Conservation (phyloP, 164 flowering plant genomes). For the Nelumbo lutea region DNA sequence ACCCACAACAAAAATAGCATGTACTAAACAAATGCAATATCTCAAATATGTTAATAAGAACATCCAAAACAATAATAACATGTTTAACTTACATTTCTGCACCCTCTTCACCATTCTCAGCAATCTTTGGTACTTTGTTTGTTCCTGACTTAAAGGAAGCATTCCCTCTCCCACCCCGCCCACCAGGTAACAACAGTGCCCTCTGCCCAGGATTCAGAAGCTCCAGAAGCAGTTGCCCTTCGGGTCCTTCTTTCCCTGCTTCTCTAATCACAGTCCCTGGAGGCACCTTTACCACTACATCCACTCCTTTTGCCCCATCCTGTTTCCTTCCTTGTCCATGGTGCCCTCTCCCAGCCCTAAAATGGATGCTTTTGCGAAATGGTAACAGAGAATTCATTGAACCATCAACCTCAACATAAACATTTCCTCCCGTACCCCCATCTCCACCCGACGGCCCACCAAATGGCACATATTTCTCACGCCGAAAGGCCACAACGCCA, state of each 20-base stretch:
- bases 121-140: constrained; percentile 88
- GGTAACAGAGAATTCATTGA: constrained; percentile 91
- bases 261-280: constrained; percentile 91
- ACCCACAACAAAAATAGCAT: neutral
- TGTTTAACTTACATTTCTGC: constrained; percentile 69
- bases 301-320: constrained; percentile 87
- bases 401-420: constrained; percentile 80
- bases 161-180: constrained; percentile 95
- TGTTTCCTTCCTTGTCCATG: constrained; percentile 79
- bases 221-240: constrained; percentile 64
- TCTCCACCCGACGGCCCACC: constrained; percentile 99
- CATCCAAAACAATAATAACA: too few relatives aligned
- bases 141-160: constrained; percentile 82
- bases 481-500: constrained; percentile 89
- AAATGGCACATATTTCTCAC: constrained; percentile 86
- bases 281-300: constrained; percentile 82
- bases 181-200: constrained; percentile 85
- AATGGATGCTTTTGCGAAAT: constrained; percentile 74
- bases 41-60: too few relatives aligned
- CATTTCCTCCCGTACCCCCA: constrained; percentile 93
- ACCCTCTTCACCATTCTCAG: constrained; percentile 95
- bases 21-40: too few relatives aligned
- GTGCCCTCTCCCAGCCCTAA: constrained; percentile 77
- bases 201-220: constrained; percentile 74
- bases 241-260: constrained; percentile 32